These are phyloP conservation scores for Russula virescens DNA, from an alignment of 768 basidiomycete species.

Conservation along the genomic window DNA sequence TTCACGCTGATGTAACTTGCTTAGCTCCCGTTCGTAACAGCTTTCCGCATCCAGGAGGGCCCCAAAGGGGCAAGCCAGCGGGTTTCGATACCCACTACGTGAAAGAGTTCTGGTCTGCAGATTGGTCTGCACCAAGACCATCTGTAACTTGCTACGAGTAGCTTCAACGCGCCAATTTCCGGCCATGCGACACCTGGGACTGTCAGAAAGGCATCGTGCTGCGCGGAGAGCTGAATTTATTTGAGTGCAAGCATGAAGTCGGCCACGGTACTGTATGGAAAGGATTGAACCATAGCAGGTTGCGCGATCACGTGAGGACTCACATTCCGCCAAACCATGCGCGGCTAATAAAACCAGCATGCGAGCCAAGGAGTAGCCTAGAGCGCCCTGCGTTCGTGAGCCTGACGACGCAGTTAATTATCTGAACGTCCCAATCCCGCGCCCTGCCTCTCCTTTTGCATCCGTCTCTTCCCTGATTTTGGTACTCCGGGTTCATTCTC, in stretches of 20 bases:
- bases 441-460: too few relatives aligned
- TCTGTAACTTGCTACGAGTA: conserved; percentile 87
- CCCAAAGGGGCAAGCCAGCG: conserved; percentile 96
- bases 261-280: conserved; percentile 64
- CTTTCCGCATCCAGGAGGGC: conserved; percentile 97
- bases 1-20: conserved; percentile 99
- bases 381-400: too few relatives aligned
- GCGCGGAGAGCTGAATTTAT: conserved; percentile 91
- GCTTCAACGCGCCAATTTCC: conserved; percentile 87
- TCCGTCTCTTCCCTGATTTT: too few relatives aligned
- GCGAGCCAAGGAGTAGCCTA: too few relatives aligned
- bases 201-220: conserved; percentile 96
- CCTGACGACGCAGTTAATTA: too few relatives aligned
- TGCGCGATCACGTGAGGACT: too few relatives aligned
- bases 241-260: conserved; percentile 83
- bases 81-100: conserved; percentile 83
- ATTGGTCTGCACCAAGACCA: conserved; percentile 98
- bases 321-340: too few relatives aligned
- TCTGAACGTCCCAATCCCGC: too few relatives aligned
- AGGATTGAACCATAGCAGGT: too few relatives aligned
- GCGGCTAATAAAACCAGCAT: too few relatives aligned
- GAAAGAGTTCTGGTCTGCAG: conserved; percentile 82
- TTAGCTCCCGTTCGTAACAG: conserved; percentile 91
- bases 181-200: conserved; percentile 94
- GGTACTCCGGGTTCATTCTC: too few relatives aligned